A percentile compares a stretch with the other conserved stretches of the same genome.
Conservation (phyloP, 805 yeast species). For the Candida palmyrensis region DNA sequence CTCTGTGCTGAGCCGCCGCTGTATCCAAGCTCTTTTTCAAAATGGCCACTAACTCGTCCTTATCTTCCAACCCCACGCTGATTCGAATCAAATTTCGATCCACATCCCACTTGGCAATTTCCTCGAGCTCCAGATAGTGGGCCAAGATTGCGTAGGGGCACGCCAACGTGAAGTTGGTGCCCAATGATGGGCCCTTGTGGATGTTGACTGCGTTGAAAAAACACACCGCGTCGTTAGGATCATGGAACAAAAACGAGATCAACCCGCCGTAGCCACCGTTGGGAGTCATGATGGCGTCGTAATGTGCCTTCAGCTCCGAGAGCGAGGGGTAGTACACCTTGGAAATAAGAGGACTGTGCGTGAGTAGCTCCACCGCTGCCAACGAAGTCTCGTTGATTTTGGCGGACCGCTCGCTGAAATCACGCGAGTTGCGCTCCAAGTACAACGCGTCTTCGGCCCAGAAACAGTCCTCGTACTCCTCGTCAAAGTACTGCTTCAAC, state of each 20-base stretch:
- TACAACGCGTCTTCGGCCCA: slow-evolving; percentile 96
- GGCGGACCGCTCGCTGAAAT: slow-evolving; percentile 61
- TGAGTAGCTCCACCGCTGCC: slow-evolving; percentile 49
- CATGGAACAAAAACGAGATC: slow-evolving; percentile 65
- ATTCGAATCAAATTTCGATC: slow-evolving; percentile 73
- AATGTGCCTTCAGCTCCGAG: slow-evolving; percentile 51
- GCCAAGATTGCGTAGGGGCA: slow-evolving; percentile 89
- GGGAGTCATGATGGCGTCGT: slow-evolving; percentile 62
- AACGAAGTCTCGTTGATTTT: slow-evolving; percentile 54
- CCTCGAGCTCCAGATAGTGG: slow-evolving; percentile 77
- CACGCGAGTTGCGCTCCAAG: slow-evolving; percentile 89
- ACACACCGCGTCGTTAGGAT: slow-evolving; percentile 57
- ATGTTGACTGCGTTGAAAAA: slow-evolving; percentile 68
- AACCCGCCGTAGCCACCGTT: slow-evolving; percentile 89
- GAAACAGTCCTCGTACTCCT: slow-evolving; percentile 61
- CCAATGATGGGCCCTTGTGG: slow-evolving; percentile 88
- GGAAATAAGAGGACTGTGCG: slow-evolving; percentile 48
- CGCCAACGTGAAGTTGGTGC: slow-evolving; percentile 83
- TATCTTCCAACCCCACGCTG: slow-evolving; percentile 81
- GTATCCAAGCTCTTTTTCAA: slow-evolving; percentile 49
- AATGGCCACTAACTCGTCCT: slow-evolving; percentile 45
- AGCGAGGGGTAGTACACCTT: slow-evolving; percentile 69
- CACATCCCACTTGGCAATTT: slow-evolving; percentile 76
- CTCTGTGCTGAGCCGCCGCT: slow-evolving; percentile 34
- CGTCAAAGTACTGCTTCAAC: slow-evolving; percentile 47